Conservation (phyloP, 2,329 filamentous ascomycete genomes). For the Epichloe gansuensis region DNA sequence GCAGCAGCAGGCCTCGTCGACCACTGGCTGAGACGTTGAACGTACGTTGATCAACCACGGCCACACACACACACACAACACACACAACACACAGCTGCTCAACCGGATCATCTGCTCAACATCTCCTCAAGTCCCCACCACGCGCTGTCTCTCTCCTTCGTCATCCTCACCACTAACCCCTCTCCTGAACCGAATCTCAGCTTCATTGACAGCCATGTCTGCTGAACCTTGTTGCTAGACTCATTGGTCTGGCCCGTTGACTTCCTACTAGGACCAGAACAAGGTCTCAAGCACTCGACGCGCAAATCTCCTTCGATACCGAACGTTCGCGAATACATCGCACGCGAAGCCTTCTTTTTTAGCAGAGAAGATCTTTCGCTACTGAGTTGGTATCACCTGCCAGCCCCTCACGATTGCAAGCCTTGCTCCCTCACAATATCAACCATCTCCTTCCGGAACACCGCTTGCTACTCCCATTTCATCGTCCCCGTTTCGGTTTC, state of each 20-base stretch:
- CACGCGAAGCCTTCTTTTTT: neutral
- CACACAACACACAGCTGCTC: too few relatives aligned
- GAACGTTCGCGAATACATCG: neutral
- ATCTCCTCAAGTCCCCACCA: neutral
- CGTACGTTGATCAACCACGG: neutral
- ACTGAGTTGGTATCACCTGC: too few relatives aligned
- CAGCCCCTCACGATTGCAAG: too few relatives aligned
- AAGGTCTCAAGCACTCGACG: conserved; percentile 8
- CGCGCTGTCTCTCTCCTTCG: conserved; percentile 4
- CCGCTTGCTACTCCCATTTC: neutral
- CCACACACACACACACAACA: too few relatives aligned
- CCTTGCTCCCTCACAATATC: neutral
- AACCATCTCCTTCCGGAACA: neutral
- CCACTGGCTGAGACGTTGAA: neutral
- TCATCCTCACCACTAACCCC: conserved; percentile 3
- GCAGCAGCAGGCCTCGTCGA: neutral
- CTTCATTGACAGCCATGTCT: conserved; percentile 11
- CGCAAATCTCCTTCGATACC: neutral
- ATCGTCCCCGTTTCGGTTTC: neutral
- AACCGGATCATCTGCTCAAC: too few relatives aligned
- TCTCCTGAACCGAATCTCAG: neutral
- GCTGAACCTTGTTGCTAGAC: conserved; percentile 13
- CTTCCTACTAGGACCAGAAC: conserved; percentile 9
- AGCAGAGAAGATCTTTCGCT: too few relatives aligned
- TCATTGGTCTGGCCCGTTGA: conserved; percentile 11